Evolutionary conservation across 441 rosid genomes (phyloP).

Genomic region (Syzygium malaccense): DNA sequence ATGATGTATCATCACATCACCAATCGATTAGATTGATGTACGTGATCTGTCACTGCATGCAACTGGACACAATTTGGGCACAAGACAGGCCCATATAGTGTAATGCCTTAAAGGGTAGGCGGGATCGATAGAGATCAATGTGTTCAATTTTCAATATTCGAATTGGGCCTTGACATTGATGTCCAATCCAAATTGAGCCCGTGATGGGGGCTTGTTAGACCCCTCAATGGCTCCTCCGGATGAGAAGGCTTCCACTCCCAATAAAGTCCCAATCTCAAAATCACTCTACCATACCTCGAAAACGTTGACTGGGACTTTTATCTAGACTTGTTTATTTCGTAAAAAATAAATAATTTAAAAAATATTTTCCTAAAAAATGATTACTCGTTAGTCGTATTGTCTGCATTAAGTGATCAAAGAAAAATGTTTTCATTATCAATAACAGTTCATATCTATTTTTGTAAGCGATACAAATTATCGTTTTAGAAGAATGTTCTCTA

Average conservation of each 20-base stretch:
- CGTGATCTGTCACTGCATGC: background rate
- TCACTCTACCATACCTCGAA: background rate
- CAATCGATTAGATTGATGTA: background rate
- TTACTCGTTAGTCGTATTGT: rapidly evolving
- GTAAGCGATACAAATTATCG: background rate
- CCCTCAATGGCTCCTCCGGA: background rate
- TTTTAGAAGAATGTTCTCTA: background rate
- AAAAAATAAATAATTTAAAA: background rate
- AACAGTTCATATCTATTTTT: background rate
- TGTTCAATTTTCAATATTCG: background rate
- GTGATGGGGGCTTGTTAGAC: background rate
- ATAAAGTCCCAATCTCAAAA: background rate
- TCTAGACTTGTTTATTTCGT: background rate
- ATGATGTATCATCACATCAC: background rate
- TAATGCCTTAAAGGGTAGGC: background rate
- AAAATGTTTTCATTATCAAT: background rate
- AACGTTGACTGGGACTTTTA: background rate
- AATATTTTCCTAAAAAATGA: rapidly evolving
- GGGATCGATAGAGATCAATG: background rate
- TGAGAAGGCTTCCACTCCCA: background rate
- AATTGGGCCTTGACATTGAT: background rate
- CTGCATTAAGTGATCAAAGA: background rate
- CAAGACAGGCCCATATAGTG: background rate
- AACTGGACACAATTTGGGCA: background rate
- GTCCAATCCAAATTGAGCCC: background rate